Evolutionary conservation across 2,329 filamentous ascomycete species (phyloP), one percentile per base, ranked within the genome.

Genomic region (Cordyceps cateniannulata): DNA sequence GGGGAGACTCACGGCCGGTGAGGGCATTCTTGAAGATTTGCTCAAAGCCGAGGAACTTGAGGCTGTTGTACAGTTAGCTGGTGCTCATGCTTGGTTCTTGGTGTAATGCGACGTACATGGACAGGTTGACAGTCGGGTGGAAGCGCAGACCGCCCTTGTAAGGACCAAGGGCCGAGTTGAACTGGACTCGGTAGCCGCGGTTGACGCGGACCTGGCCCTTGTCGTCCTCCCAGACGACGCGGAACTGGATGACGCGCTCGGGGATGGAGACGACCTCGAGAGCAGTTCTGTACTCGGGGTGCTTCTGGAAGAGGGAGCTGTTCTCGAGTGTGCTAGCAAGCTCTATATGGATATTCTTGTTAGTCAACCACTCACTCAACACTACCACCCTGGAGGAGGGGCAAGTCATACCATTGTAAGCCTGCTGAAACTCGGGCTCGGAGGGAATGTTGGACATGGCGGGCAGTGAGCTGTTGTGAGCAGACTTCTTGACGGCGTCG

Each of bases 1-100:
- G n/a, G 40, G 40, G 40, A 4, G 7, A 82, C 81, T 93, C 89
- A 56, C 53, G 79, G 72, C 95, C 95, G 64, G 95, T 98, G 68
- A 98, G 81, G 68, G 95, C 95, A 90, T 98, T 98, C 86, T 98
- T 98, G 85, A 98, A 98, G 80, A 93, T 96, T 81, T 98, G 95
- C 86, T 99, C 95, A 72, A 98, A 98, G 67, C 93, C 95, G 73
- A 99, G 85, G 81, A 98, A 98, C 83, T 99, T 99, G 71, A 99
- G 85, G 71, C 77, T 78, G 58, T 44, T 57, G 62, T 22, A 85
- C 81, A 61, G 80, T 81, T 60, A 80, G 77, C 60, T 68, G 62
- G 50, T 27, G 54, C 20, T 8, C 9, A 16, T 35, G 0, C 5
- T 24, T 47, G 40, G n/a, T 16, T 29, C 20, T 20, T 10, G n/a